Conservation (phyloP, 2,329 filamentous ascomycete species). For the Sclerotinia sclerotiorum region DNA sequence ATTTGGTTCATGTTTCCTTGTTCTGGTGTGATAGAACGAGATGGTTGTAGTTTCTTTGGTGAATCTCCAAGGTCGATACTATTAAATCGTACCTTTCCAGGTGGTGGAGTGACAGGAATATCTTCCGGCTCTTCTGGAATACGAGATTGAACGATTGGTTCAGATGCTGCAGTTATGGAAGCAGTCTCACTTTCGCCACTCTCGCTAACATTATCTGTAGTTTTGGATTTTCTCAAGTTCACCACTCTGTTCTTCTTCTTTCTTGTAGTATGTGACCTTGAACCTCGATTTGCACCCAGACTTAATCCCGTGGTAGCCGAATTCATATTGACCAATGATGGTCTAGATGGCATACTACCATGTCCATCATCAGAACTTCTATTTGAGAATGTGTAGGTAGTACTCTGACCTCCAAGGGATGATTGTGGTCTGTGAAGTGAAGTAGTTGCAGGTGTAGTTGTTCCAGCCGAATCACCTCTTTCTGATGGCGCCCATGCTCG, state of each 20-base stretch:
- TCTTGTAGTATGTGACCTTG: conserved; percentile 60
- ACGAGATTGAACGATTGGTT: conserved; percentile 56
- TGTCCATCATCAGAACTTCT: conserved; percentile 63
- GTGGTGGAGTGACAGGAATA: conserved; percentile 53
- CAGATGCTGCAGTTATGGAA: conserved; percentile 59
- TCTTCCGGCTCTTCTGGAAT: conserved; percentile 62
- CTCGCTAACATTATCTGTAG: conserved; percentile 44
- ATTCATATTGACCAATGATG: conserved; percentile 62
- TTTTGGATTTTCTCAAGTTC: conserved; percentile 67
- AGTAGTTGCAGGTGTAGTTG: conserved; percentile 43
- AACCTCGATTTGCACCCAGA: conserved; percentile 55
- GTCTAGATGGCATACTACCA: conserved; percentile 58
- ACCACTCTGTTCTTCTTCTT: conserved; percentile 85
- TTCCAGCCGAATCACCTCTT: conserved; percentile 35
- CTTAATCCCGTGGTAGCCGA: conserved; percentile 63
- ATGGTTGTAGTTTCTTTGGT: conserved; percentile 34
- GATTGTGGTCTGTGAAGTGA: conserved; percentile 64
- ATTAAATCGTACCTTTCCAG: conserved; percentile 41
- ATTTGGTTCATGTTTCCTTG: conserved; percentile 22
- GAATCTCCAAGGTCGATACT: conserved; percentile 43
- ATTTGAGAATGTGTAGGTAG: conserved; percentile 71
- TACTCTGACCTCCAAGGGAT: conserved; percentile 54
- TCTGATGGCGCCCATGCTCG: conserved; percentile 86
- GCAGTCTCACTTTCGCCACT: conserved; percentile 48
- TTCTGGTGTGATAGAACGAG: conserved; percentile 26